These are phyloP conservation scores for Kwoniella shandongensis DNA, from an alignment of 768 basidiomycete genomes.

Conservation along the genomic window DNA sequence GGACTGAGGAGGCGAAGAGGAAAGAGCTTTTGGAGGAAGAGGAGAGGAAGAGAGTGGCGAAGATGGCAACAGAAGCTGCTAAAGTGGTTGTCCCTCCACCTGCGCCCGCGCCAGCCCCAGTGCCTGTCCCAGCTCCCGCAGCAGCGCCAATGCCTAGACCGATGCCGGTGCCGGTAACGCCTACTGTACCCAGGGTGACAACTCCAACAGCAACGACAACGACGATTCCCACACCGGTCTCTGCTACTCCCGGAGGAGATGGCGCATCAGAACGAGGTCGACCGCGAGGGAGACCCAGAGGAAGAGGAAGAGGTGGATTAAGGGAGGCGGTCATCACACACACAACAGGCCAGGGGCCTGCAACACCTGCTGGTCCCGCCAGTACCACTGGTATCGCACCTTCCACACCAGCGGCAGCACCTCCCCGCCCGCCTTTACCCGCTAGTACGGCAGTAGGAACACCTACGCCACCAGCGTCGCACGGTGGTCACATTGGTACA, in stretches of 20 bases:
- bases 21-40: constrained; percentile 33
- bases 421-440: neutral
- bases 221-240: neutral
- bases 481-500: no score
- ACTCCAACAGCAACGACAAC: neutral
- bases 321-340: constrained; percentile 21
- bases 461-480: no score
- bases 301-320: constrained; percentile 27
- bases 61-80: constrained; percentile 11
- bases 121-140: neutral
- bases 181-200: neutral
- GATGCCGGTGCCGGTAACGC: neutral
- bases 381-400: neutral
- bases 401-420: neutral
- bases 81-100: neutral
- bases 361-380: neutral
- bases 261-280: constrained; percentile 27
- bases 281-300: constrained; percentile 26
- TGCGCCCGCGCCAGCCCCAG: neutral
- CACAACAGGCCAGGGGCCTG: neutral
- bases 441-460: no score
- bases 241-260: no score
- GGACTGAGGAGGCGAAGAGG: constrained; percentile 19
- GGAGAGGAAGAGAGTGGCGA: constrained; percentile 19
- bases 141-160: neutral